phyloP scores from a whole-genome alignment of 352 stramenopile genomes.

The Thraustochytrium striatum region DNA sequence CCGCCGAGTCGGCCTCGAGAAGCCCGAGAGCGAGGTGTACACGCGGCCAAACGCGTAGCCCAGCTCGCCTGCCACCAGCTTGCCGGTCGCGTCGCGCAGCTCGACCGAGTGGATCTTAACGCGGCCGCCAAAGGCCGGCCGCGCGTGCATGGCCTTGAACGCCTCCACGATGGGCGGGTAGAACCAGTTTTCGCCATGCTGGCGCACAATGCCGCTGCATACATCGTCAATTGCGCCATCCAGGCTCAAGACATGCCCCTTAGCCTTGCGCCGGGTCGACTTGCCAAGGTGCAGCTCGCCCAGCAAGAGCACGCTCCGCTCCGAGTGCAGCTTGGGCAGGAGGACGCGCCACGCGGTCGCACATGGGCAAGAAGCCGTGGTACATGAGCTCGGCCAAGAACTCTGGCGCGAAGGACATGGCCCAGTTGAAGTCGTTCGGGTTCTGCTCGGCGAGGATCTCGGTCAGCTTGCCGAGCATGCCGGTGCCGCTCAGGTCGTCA shows the following conservation, averaged over 20 bases:
- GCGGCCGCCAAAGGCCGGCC: background rate
- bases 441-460: constrained; percentile 15
- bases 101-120: constrained; percentile 51
- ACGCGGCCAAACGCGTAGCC: constrained; percentile 45
- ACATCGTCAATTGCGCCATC: constrained; percentile 47
- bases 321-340: constrained; percentile 48
- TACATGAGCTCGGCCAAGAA: constrained; percentile 46
- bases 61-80: constrained; percentile 50
- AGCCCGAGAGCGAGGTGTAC: constrained; percentile 59
- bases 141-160: constrained; percentile 17
- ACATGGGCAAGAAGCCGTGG: constrained; percentile 47
- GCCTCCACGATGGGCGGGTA: constrained; percentile 49
- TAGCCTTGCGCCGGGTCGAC: constrained; percentile 39
- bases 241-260: constrained; percentile 21
- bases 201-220: constrained; percentile 28
- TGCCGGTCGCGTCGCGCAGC: background rate
- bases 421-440: constrained; percentile 48
- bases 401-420: constrained; percentile 34
- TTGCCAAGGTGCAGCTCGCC: constrained; percentile 27
- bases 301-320: constrained; percentile 40
- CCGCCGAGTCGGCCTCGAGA: constrained; percentile 55
- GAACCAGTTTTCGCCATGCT: constrained; percentile 52
- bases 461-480: background rate
- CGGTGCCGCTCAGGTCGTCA: no score
- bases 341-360: constrained; percentile 12